A percentile compares a stretch with the other conserved stretches of the same genome.
These are phyloP conservation scores for Penicillium egyptiacum DNA, from an alignment of 495 filamentous ascomycete genomes.

Conservation along the genomic window DNA sequence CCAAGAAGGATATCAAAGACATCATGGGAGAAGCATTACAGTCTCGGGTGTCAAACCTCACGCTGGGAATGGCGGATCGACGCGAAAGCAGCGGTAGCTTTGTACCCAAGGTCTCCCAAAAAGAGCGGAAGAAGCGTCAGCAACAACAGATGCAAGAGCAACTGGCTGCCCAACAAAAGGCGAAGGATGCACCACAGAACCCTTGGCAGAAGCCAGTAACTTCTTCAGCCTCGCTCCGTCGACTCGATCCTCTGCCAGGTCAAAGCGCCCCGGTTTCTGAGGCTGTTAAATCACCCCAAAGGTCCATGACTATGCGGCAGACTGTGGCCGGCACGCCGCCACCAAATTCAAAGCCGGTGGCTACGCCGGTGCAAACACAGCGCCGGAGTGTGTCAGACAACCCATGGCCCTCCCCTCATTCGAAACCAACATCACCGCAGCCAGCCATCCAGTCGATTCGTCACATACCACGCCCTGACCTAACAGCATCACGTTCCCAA, in stretches of 20 bases:
- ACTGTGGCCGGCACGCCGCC: constrained; percentile 56
- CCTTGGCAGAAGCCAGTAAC: constrained; percentile 68
- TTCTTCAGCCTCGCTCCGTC: constrained; percentile 13
- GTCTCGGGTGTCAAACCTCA: constrained; percentile 64
- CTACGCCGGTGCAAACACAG: constrained; percentile 31
- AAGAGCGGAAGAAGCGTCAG: constrained; percentile 82
- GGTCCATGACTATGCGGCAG: constrained; percentile 61
- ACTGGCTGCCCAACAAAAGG: constrained; percentile 46
- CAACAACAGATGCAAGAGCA: constrained; percentile 64
- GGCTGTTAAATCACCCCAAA: constrained; percentile 34
- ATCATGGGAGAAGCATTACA: constrained; percentile 78
- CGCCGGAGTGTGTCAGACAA: constrained; percentile 32
- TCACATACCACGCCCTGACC: constrained; percentile 44
- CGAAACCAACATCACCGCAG: constrained; percentile 29
- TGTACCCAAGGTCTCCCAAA: constrained; percentile 72
- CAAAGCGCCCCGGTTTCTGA: constrained; percentile 25
- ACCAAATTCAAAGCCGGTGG: constrained; percentile 27
- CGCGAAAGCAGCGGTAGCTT: constrained; percentile 36
- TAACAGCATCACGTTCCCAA: constrained; percentile 39
- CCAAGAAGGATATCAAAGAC: constrained; percentile 75
- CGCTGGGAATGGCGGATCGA: constrained; percentile 62
- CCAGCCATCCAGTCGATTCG: constrained; percentile 51
- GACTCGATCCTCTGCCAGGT: constrained; percentile 23
- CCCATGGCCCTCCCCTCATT: constrained; percentile 20
- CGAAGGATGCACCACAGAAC: constrained; percentile 50